Evolutionary conservation across 345 rosid species (phyloP).

Genomic region (Eutrema heterophyllum): DNA sequence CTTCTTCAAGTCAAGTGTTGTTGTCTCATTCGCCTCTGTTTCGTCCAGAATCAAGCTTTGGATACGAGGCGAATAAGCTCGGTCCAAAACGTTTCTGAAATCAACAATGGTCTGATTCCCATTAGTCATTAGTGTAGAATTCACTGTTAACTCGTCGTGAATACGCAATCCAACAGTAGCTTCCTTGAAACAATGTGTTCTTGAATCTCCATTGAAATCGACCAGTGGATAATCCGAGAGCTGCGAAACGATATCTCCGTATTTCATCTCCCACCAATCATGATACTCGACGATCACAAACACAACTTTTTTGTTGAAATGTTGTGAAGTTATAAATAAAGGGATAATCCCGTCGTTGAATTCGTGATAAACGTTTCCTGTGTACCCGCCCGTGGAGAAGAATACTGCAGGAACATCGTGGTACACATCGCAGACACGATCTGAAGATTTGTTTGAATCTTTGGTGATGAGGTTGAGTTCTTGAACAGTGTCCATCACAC

Average conservation of each 20-base stretch:
- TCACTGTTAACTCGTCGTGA: constrained; percentile 66
- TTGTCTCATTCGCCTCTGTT: constrained; percentile 20
- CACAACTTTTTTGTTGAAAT: constrained; percentile 60
- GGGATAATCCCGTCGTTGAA: constrained; percentile 84
- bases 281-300: constrained; percentile 80
- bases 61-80: constrained; percentile 52
- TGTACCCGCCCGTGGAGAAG: constrained; percentile 85
- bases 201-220: constrained; percentile 55
- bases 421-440: constrained; percentile 45
- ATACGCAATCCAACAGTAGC: constrained; percentile 71
- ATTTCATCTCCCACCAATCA: constrained; percentile 79
- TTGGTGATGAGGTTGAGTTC: constrained; percentile 51
- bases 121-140: constrained; percentile 36
- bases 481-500: constrained; percentile 64
- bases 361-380: constrained; percentile 80
- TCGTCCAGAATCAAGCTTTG: constrained; percentile 41
- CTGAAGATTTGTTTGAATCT: constrained; percentile 12
- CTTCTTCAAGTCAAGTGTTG: constrained; percentile 26
- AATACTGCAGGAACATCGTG: constrained; percentile 70
- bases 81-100: constrained; percentile 54
- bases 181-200: constrained; percentile 78
- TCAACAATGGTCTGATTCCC: constrained; percentile 48
- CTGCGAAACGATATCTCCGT: constrained; percentile 51
- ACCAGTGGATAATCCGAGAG: constrained; percentile 53
- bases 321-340: constrained; percentile 70